Evolutionary conservation across 163 green algal species (phyloP), one percentile per base, ranked within the genome.

Genomic region (Coccomyxa subellipsoidea): DNA sequence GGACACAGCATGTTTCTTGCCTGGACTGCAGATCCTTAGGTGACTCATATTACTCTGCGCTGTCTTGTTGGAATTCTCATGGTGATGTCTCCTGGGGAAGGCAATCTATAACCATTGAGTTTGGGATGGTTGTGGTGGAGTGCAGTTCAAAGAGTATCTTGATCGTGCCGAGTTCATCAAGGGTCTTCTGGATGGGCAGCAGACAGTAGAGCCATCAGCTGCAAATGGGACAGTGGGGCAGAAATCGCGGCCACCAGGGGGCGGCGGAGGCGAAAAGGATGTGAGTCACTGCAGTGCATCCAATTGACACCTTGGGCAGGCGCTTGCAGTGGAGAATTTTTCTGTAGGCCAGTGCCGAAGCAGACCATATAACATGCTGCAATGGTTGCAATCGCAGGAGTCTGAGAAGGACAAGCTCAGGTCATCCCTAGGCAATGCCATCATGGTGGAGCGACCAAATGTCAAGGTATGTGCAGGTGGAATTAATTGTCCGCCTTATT

Each of bases 371-470:
- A n/a, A n/a, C n/a, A n/a, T n/a, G n/a, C n/a, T 6, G 10, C 15
- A 7, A 29, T 59, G 72, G 31, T 8, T 47, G 15, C 10, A 6
- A 72, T 86, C 39, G 40, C 86, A 93, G 21, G 93, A 96, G 79
- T n/a, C 78, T 27, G 91, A 98, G 59, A 91, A 94, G 85, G 92
- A 95, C 54, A 95, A 95, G 78, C 90, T 99, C 76, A 93, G 95
- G 53, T 81, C 40, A 35, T 84, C 79, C 1, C 85, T 97, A 27
- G 89, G 91, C n/a, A 90, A 90, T 37, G 94, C 96, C 3, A 98
- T 99, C 82, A 79, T 99, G 47, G 92, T 91, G 73, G 96, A 99
- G 87, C 97, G 97, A 88, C 96, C 96, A n/a, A 98, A 99, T 82
- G 93, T 99, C 25, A 97, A 96, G 89, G 90, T 80, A 32, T 76